A percentile compares a stretch with the other conserved stretches of the same genome.
phyloP scores from a whole-genome alignment of 495 filamentous ascomycete genomes.

The Lasiosphaeris hirsuta region DNA sequence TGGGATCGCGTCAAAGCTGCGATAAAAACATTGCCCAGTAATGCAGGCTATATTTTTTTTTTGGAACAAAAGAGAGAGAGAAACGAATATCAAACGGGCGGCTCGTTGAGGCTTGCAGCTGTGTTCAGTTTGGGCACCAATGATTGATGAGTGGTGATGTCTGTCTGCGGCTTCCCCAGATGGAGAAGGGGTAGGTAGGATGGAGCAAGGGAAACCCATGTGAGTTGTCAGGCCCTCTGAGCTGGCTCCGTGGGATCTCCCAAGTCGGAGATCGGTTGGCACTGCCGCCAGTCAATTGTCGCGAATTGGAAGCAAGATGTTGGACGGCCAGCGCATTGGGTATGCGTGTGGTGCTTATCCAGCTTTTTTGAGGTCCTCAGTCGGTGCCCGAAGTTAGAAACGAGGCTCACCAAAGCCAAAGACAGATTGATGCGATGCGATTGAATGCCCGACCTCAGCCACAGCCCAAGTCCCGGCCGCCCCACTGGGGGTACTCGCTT shows the following conservation, averaged over 20 bases:
- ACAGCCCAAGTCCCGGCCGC: neutral
- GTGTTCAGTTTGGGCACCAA: neutral
- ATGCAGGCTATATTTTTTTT: too few species aligned
- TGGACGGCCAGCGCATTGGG: slow-evolving; percentile 6
- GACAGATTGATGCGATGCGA: too few species aligned
- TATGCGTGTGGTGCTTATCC: neutral
- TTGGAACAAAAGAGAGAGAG: too few species aligned
- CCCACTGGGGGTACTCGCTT: neutral
- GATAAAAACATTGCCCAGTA: too few species aligned
- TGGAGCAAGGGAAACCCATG: neutral
- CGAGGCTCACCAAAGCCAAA: too few species aligned
- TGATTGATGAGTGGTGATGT: too few species aligned
- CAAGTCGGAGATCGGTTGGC: too few species aligned
- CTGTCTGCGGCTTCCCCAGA: slow-evolving; percentile 1
- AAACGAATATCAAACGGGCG: too few species aligned
- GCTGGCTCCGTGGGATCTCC: neutral
- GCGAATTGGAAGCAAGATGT: neutral
- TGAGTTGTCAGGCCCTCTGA: slow-evolving; percentile 10
- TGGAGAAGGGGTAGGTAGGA: neutral
- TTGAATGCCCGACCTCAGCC: too few species aligned
- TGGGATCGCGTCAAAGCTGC: too few species aligned
- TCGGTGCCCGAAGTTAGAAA: slow-evolving; percentile 5
- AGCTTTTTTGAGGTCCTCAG: neutral
- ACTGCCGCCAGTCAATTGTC: too few species aligned
- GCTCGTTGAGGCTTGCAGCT: too few species aligned